A percentile compares a stretch with the other conserved stretches of the same genome.
Conservation (phyloP, 441 rosid species). For the Populus hybrid region DNA sequence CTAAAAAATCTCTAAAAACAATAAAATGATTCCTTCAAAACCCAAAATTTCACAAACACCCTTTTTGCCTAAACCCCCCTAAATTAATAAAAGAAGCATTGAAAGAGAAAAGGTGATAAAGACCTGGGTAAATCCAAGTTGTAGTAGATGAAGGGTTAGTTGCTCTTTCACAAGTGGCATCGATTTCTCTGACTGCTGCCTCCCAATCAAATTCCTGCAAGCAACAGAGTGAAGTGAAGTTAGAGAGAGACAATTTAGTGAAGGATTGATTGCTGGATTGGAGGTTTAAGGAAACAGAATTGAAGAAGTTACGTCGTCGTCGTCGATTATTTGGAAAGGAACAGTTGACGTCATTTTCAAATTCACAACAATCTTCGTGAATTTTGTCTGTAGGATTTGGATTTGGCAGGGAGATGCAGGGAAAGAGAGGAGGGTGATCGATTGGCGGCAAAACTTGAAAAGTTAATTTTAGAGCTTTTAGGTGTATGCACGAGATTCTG, state of each 20-base stretch:
- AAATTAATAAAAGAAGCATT: neutral
- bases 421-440: neutral
- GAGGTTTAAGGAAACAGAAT: neutral
- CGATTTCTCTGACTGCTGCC: conserved; percentile 84
- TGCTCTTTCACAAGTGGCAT: conserved; percentile 48
- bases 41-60: neutral
- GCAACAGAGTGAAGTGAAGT: neutral
- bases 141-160: conserved; percentile 29
- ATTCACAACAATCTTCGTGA: neutral
- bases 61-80: neutral
- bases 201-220: conserved; percentile 86
- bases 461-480: neutral
- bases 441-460: conserved; percentile 42
- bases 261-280: too few species aligned
- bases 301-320: conserved; percentile 43
- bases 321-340: conserved; percentile 39
- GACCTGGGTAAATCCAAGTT: conserved; percentile 91
- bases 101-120: neutral
- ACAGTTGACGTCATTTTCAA: conserved; percentile 36
- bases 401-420: neutral
- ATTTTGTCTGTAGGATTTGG: too few species aligned
- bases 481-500: too few species aligned
- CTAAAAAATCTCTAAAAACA: neutral
- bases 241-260: neutral
- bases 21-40: neutral